Conservation (phyloP, 306 rosid genomes). For the Glycine soja region DNA sequence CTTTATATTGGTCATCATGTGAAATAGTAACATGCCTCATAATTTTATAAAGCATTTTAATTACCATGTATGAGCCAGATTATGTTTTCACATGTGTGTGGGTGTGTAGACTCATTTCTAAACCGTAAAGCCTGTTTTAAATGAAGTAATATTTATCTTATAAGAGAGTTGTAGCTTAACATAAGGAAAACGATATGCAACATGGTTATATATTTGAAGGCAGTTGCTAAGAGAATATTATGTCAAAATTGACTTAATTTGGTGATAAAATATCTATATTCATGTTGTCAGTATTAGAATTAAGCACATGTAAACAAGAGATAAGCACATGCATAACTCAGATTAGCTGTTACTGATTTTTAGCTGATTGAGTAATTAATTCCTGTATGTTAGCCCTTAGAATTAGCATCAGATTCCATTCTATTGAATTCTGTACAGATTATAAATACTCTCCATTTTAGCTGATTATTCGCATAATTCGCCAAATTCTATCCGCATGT, state of each 20-base stretch:
- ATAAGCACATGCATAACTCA: not conserved
- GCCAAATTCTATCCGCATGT: not conserved
- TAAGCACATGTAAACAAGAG: not conserved
- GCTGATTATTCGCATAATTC: not conserved
- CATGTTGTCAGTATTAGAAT: not conserved
- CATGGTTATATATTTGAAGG: not conserved
- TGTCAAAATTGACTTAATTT: not conserved
- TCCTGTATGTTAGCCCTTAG: not conserved
- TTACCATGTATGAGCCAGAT: no score
- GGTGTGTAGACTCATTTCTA: not conserved
- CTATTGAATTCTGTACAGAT: not conserved
- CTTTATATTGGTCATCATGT: slow-evolving; percentile 13
- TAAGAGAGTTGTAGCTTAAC: slow-evolving; percentile 5
- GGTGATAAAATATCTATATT: not conserved
- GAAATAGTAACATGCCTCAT: not conserved
- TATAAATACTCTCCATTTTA: not conserved
- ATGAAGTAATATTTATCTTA: not conserved
- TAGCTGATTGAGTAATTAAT: not conserved
- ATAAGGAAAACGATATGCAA: not conserved
- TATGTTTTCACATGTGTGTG: no score
- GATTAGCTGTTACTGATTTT: not conserved
- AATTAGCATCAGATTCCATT: not conserved
- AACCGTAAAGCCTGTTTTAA: not conserved
- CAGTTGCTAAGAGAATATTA: not conserved
- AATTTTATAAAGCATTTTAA: not conserved